These are phyloP conservation scores for Verticillium tricorpus DNA, from an alignment of 2,329 filamentous ascomycete genomes.

Conservation along the genomic window DNA sequence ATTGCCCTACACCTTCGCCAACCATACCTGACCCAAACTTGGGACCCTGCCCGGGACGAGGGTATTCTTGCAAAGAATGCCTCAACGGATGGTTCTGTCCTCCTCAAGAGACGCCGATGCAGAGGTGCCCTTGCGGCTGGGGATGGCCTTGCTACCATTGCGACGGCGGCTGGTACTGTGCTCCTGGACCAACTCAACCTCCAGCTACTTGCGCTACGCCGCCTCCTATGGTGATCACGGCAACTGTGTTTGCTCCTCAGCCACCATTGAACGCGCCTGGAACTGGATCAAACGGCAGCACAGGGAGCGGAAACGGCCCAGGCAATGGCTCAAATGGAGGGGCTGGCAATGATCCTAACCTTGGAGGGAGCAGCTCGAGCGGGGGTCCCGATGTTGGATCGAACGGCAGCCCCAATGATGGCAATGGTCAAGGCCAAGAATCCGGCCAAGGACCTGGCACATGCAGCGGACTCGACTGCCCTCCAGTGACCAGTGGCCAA, in stretches of 20 bases:
- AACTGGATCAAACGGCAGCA: background rate
- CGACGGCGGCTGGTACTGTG: slow-evolving; percentile 22
- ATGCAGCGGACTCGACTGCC: background rate
- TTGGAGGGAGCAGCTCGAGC: background rate
- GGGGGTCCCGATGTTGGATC: background rate
- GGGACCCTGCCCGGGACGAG: slow-evolving; percentile 18
- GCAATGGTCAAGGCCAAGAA: background rate
- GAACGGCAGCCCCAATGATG: background rate
- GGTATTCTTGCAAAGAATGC: slow-evolving; percentile 23
- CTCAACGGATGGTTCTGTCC: slow-evolving; percentile 26
- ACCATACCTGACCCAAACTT: slow-evolving; percentile 1
- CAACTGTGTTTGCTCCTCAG: background rate
- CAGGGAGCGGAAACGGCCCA: background rate
- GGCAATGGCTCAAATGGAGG: background rate
- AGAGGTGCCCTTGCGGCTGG: slow-evolving; percentile 20
- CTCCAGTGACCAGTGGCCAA: background rate
- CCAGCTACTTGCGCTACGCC: slow-evolving; percentile 1
- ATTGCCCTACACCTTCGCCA: background rate
- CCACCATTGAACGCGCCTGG: background rate
- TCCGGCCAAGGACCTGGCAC: too few relatives aligned
- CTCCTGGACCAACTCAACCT: slow-evolving; percentile 4
- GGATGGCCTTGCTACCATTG: slow-evolving; percentile 28
- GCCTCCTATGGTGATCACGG: background rate
- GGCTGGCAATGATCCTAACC: background rate
- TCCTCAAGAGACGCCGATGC: slow-evolving; percentile 24